Percentiles rank a stretch among this genome's conserved stretches.
Evolutionary conservation across 108 stramenopile species (phyloP).

Genomic region (Stephanodiscus triporus): DNA sequence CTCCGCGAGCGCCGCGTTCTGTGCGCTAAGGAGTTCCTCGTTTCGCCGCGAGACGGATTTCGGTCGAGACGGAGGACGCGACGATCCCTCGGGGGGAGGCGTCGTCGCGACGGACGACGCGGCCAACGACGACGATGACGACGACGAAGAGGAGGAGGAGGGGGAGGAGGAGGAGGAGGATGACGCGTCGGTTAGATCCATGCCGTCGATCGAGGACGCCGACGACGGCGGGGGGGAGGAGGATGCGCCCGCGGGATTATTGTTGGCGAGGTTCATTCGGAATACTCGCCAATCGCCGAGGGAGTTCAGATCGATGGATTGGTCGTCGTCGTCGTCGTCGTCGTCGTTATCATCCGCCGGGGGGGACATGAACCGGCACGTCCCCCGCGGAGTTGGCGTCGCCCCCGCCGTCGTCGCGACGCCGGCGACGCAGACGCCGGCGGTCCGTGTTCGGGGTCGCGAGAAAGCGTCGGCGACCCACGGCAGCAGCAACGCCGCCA

Average conservation of each 20-base stretch:
- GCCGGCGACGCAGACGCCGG: not conserved
- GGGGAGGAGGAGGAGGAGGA: not conserved
- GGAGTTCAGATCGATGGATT: slow-evolving; percentile 8
- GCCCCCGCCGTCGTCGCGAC: not conserved
- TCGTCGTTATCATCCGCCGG: slow-evolving; percentile 1
- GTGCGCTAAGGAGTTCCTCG: slow-evolving; percentile 60
- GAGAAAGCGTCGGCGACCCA: not conserved
- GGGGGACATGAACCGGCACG: slow-evolving; percentile 2
- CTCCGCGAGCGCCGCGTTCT: slow-evolving; percentile 57
- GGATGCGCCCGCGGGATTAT: not conserved
- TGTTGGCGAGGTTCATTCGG: slow-evolving; percentile 42
- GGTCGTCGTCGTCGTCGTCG: slow-evolving; percentile 19
- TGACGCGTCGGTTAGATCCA: slow-evolving; percentile 9
- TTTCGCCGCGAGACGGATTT: slow-evolving; percentile 62
- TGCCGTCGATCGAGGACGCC: slow-evolving; percentile 25
- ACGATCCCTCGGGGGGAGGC: not conserved
- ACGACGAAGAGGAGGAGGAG: not conserved
- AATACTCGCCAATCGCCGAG: slow-evolving; percentile 27
- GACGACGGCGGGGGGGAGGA: not conserved
- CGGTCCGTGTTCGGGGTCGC: not conserved
- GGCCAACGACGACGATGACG: not conserved
- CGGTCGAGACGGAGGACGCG: slow-evolving; percentile 14
- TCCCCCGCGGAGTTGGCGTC: not conserved
- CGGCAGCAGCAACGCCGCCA: not conserved
- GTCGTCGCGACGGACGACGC: not conserved